These are phyloP conservation scores for Colletotrichum chlorophyti DNA, from an alignment of 2,329 filamentous ascomycete genomes.

Conservation along the genomic window DNA sequence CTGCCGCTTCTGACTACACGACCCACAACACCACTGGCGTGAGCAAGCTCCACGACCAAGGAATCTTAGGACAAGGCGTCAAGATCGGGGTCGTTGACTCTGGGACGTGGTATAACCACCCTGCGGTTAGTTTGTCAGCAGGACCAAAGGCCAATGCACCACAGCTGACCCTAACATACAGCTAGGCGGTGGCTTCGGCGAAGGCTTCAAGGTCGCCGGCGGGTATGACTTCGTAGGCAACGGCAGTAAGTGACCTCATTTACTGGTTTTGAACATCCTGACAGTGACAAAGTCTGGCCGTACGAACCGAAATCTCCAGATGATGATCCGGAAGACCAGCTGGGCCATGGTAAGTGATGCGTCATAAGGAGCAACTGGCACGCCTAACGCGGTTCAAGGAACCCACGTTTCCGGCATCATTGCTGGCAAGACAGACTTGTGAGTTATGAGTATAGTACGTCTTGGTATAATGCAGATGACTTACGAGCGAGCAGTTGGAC, in stretches of 20 bases:
- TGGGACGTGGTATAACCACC: constrained; percentile 47
- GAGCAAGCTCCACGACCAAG: constrained; percentile 43
- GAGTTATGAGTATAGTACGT: neutral
- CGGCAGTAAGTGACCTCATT: constrained; percentile 27
- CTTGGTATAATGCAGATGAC: too few species aligned
- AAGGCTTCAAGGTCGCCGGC: constrained; percentile 49
- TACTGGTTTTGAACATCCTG: constrained; percentile 15
- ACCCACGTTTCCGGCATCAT: constrained; percentile 41
- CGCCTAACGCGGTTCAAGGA: constrained; percentile 38
- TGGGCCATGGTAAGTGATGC: constrained; percentile 35
- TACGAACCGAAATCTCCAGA: constrained; percentile 29
- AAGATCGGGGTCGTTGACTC: constrained; percentile 48
- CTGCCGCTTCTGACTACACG: constrained; percentile 39
- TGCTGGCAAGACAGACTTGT: constrained; percentile 34
- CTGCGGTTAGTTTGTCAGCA: constrained; percentile 38
- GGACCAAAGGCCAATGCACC: too few species aligned
- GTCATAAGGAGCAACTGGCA: neutral
- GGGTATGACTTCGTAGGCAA: constrained; percentile 54
- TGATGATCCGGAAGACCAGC: constrained; percentile 34
- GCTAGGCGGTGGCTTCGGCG: constrained; percentile 54
- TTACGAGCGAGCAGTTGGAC: too few species aligned
- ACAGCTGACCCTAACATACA: too few species aligned
- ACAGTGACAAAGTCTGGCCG: constrained; percentile 13
- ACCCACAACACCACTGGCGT: constrained; percentile 46
- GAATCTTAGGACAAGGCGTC: constrained; percentile 44